A percentile compares a stretch with the other conserved stretches of the same genome.
These are phyloP conservation scores for Saturnispora hagleri DNA, from an alignment of 805 yeast species.

Conservation along the genomic window DNA sequence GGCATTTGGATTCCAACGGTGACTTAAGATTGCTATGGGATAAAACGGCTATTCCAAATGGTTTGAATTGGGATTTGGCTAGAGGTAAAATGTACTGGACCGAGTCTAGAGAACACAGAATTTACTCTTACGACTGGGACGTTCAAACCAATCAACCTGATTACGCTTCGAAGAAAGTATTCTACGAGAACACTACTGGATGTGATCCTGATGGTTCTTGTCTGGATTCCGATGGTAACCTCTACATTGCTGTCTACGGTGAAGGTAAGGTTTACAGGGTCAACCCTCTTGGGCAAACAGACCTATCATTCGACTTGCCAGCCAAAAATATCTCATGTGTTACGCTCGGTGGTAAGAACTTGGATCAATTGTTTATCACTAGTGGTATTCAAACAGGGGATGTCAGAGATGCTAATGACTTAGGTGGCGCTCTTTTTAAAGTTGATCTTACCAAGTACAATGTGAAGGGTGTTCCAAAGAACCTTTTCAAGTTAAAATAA, in stretches of 20 bases:
- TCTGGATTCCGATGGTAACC: conserved; percentile 41
- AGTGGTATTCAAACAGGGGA: conserved; percentile 41
- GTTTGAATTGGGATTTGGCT: conserved; percentile 44
- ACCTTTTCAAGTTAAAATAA: conserved; percentile 16
- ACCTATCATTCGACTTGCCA: conserved; percentile 49
- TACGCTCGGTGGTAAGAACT: conserved; percentile 52
- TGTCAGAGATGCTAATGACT: conserved; percentile 28
- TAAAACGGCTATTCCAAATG: conserved; percentile 56
- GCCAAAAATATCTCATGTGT: conserved; percentile 55
- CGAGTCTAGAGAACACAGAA: conserved; percentile 38
- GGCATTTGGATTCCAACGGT: conserved; percentile 29
- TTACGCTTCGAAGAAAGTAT: conserved; percentile 29
- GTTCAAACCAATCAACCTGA: conserved; percentile 25
- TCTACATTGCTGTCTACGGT: conserved; percentile 64
- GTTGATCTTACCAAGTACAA: conserved; percentile 27
- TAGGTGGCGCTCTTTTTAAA: conserved; percentile 54
- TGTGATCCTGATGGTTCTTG: conserved; percentile 71
- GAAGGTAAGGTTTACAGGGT: conserved; percentile 48
- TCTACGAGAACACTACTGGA: conserved; percentile 27
- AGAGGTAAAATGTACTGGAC: conserved; percentile 41
- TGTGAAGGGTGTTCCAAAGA: conserved; percentile 29
- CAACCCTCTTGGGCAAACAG: conserved; percentile 38
- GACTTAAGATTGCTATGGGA: conserved; percentile 25
- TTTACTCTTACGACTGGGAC: conserved; percentile 41
- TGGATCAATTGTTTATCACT: conserved; percentile 56